phyloP scores from a whole-genome alignment of 306 rosid genomes.

The Cyclanthera cordifolia region DNA sequence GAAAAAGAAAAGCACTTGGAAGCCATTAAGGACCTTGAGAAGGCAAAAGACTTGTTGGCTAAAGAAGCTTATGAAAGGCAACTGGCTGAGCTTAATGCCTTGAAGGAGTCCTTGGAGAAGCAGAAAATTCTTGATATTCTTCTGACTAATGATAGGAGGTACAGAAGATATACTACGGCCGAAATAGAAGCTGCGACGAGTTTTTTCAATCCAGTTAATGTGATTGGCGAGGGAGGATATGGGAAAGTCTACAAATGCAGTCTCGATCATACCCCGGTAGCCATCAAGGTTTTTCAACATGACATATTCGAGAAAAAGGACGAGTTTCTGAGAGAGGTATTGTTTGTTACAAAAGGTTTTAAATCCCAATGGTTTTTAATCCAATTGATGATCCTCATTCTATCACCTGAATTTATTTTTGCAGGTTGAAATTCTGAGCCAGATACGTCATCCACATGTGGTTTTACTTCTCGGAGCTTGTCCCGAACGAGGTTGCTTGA shows the following conservation, averaged over 20 bases:
- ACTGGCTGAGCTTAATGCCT: conserved; percentile 60
- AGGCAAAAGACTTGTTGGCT: conserved; percentile 48
- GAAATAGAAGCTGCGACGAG: conserved; percentile 73
- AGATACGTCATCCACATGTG: conserved; percentile 77
- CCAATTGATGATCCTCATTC: conserved; percentile 2
- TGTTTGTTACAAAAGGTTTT: not conserved
- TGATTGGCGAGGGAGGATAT: conserved; percentile 90
- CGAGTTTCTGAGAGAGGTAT: conserved; percentile 86
- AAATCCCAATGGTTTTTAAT: not conserved
- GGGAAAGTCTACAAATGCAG: conserved; percentile 85
- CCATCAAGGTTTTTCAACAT: conserved; percentile 61
- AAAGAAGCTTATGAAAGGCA: conserved; percentile 77
- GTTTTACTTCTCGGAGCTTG: conserved; percentile 93
- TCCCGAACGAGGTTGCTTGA: conserved; percentile 73
- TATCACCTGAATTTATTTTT: conserved; percentile 14
- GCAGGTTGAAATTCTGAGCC: conserved; percentile 87
- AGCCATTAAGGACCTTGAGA: conserved; percentile 60
- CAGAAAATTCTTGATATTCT: conserved; percentile 55
- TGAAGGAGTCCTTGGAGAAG: conserved; percentile 56
- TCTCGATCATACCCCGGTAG: conserved; percentile 87
- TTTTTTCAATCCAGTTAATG: conserved; percentile 38
- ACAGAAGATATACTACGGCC: conserved; percentile 58
- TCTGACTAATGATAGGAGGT: conserved; percentile 61
- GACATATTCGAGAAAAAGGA: conserved; percentile 48
- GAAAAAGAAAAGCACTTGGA: conserved; percentile 64